Evolutionary conservation across 2,329 filamentous ascomycete genomes (phyloP), one percentile per base, ranked within the genome.

Genomic region (Fusarium robinianum): DNA sequence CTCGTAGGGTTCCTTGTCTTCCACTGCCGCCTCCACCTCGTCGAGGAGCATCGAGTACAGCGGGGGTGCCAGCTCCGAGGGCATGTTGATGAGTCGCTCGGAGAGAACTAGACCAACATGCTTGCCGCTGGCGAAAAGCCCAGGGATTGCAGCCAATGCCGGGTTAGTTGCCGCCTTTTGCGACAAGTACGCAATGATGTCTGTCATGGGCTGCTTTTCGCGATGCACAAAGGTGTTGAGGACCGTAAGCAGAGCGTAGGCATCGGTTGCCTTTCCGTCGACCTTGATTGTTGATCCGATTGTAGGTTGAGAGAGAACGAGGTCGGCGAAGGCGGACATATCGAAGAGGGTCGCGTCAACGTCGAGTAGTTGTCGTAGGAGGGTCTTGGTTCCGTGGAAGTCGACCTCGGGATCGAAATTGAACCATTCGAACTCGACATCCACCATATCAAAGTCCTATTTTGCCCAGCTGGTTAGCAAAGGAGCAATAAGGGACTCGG

Each of bases 351-450:
- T 79, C 32, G 87, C 80, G 71, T 99, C 94, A 40, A 88, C 82
- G 68, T 97, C 94, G 67, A 99, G 85, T 27, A 99, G 82, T 69
- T 99, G 94, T 48, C 92, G 87, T 47, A 96, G 72, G 6, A 99
- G 82, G 8, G 83, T 86, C 69, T 96, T 96, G 60, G 95, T 81
- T 46, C 94, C 94, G 71, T 97, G 92, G 70, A 97, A 97, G 70
- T 99, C 94, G 60, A 95, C 79, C 6, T 87, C 83, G 2, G 88
- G 78, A 60, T 94, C 86, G 51, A 92, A 95, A 71, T 96, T 95
- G 74, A 97, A 99, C 88, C 90, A 97, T 74, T 99, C 94, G 63
- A 99, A 99, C 56, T 97, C 92, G 45, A 97, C 90, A 65, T 97
- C 86, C 55, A 99, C 83, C 67, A 92, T 87, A 65, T 96, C 88